Evolutionary conservation across 2,329 filamentous ascomycete genomes (phyloP).

Genomic region (Pseudogymnoascus sp.): DNA sequence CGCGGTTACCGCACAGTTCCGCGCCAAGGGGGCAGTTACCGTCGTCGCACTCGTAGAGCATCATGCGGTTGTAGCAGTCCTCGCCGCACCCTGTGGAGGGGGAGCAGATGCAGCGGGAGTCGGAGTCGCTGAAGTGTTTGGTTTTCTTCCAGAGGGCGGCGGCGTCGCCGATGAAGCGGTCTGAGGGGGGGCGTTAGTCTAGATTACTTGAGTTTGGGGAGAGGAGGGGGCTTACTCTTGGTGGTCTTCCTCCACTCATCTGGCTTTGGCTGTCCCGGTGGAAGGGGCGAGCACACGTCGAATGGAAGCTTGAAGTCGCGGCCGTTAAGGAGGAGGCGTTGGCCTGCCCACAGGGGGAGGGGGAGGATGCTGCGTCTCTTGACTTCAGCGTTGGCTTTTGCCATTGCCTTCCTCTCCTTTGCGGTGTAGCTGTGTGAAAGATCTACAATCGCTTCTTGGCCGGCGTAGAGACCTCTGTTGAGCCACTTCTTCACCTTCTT

Average conservation of each 20-base stretch:
- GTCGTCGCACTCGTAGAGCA: slow-evolving; percentile 94
- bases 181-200: slow-evolving; percentile 37
- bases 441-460: slow-evolving; percentile 47
- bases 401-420: slow-evolving; percentile 43
- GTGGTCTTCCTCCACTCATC: slow-evolving; percentile 89
- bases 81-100: slow-evolving; percentile 76
- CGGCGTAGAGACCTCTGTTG: slow-evolving; percentile 75
- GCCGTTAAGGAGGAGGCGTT: slow-evolving; percentile 42
- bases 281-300: slow-evolving; percentile 80
- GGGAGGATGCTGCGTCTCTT: slow-evolving; percentile 55
- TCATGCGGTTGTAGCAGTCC: slow-evolving; percentile 86
- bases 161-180: slow-evolving; percentile 84
- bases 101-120: slow-evolving; percentile 70
- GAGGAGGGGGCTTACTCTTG: slow-evolving; percentile 57
- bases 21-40: slow-evolving; percentile 76
- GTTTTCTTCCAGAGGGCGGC: slow-evolving; percentile 72
- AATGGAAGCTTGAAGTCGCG: slow-evolving; percentile 84
- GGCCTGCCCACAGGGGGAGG: slow-evolving; percentile 68
- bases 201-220: neutral
- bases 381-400: slow-evolving; percentile 31
- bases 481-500: slow-evolving; percentile 62
- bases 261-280: slow-evolving; percentile 79
- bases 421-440: slow-evolving; percentile 12
- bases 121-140: slow-evolving; percentile 64
- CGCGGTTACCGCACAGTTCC: slow-evolving; percentile 73